Evolutionary conservation across 805 yeast genomes (phyloP).

Genomic region (Ogataea populi-albae): DNA sequence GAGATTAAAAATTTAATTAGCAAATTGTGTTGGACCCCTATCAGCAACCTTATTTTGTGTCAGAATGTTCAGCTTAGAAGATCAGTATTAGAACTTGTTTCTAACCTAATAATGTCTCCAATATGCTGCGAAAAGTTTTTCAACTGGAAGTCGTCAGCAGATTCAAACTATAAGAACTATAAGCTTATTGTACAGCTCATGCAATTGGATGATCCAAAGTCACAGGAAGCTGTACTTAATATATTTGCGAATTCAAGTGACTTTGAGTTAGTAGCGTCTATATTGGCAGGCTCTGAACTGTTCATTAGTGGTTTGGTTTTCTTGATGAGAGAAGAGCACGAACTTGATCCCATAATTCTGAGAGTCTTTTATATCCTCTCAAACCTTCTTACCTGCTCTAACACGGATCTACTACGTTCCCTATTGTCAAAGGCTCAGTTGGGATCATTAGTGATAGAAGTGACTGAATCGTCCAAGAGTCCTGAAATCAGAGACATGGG

Average conservation of each 20-base stretch:
- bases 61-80: slow-evolving; percentile 41
- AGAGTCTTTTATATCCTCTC: slow-evolving; percentile 24
- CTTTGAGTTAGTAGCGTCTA: slow-evolving; percentile 23
- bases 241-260: slow-evolving; percentile 32
- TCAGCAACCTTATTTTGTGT: slow-evolving; percentile 35
- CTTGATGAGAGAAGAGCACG: slow-evolving; percentile 15
- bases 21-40: slow-evolving; percentile 33
- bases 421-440: not conserved
- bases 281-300: slow-evolving; percentile 17
- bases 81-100: slow-evolving; percentile 47
- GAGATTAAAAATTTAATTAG: slow-evolving; percentile 36
- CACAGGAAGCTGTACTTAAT: slow-evolving; percentile 36
- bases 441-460: slow-evolving; percentile 1
- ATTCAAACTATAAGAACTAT: slow-evolving; percentile 38
- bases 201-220: slow-evolving; percentile 35
- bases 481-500: slow-evolving; percentile 14
- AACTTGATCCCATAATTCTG: slow-evolving; percentile 21
- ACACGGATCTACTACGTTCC: not conserved
- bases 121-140: slow-evolving; percentile 53
- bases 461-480: slow-evolving; percentile 6
- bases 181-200: slow-evolving; percentile 39
- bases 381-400: slow-evolving; percentile 12
- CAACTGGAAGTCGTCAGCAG: slow-evolving; percentile 41
- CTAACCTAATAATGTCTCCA: slow-evolving; percentile 41
- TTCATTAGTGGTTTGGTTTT: slow-evolving; percentile 19